Conservation (phyloP, 495 filamentous ascomycete species). For the Corynascus novoguineensis region DNA sequence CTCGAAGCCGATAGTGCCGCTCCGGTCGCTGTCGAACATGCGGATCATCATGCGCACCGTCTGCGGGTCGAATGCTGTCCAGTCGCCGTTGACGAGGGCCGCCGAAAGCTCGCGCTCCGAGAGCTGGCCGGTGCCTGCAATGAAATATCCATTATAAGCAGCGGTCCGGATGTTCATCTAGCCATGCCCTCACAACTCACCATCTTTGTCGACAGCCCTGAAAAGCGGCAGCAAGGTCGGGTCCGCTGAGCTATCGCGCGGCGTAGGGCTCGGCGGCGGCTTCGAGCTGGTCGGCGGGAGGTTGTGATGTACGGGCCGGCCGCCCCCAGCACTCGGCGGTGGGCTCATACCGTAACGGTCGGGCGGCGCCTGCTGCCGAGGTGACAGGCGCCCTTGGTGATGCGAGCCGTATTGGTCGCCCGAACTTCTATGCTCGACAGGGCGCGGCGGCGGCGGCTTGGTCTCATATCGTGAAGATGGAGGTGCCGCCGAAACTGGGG, state of each 20-base stretch:
- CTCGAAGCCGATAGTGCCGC: constrained; percentile 84
- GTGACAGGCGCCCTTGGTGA: constrained; percentile 20
- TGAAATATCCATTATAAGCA: constrained; percentile 17
- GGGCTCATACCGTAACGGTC: constrained; percentile 30
- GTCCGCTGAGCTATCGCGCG: constrained; percentile 56
- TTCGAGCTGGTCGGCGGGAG: constrained; percentile 52
- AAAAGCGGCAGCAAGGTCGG: constrained; percentile 79
- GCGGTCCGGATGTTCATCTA: neutral
- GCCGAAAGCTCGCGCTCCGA: constrained; percentile 83
- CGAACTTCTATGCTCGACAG: constrained; percentile 23
- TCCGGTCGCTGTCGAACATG: constrained; percentile 93
- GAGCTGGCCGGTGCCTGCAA: constrained; percentile 64
- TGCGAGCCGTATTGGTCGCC: constrained; percentile 20
- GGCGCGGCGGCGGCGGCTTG: constrained; percentile 36
- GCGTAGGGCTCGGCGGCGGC: constrained; percentile 60
- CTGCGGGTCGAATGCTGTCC: constrained; percentile 87
- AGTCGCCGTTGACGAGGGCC: constrained; percentile 95
- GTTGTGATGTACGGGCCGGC: constrained; percentile 46
- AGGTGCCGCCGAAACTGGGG: constrained; percentile 11
- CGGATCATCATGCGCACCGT: constrained; percentile 98
- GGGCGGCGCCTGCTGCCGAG: constrained; percentile 13
- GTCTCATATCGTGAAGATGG: constrained; percentile 36
- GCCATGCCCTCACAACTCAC: constrained; percentile 35
- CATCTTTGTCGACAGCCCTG: constrained; percentile 81
- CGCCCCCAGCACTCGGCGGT: constrained; percentile 30